Percentiles rank a stretch among this genome's conserved stretches.
phyloP scores from a whole-genome alignment of 768 basidiomycete genomes.

The Leccinum uliginosum region DNA sequence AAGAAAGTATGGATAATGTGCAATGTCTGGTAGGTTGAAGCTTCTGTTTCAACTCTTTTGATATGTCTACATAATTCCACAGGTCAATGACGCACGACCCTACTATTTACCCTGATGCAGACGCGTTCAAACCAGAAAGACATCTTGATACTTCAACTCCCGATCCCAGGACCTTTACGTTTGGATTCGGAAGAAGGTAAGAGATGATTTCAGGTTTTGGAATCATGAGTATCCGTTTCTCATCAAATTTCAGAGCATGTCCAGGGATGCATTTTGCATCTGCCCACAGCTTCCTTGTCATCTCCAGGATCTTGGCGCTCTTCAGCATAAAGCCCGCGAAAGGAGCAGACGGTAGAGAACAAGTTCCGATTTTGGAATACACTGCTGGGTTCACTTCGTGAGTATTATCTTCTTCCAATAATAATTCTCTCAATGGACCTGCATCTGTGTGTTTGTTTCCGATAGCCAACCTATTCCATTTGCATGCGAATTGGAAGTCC shows the following conservation, averaged over 20 bases:
- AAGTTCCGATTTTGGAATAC: slow-evolving; percentile 8
- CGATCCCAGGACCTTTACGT: slow-evolving; percentile 18
- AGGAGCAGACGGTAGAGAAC: slow-evolving; percentile 19
- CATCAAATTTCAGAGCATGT: slow-evolving; percentile 4
- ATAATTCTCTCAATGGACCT: background rate
- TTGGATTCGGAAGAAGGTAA: slow-evolving; percentile 20
- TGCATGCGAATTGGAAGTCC: background rate
- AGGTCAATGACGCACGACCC: slow-evolving; percentile 33
- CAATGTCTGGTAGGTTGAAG: slow-evolving; percentile 8
- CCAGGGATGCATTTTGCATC: slow-evolving; percentile 21
- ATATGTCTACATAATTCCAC: background rate
- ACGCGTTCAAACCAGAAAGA: slow-evolving; percentile 28
- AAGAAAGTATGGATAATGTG: slow-evolving; percentile 12
- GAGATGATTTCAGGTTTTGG: background rate
- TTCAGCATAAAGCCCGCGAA: slow-evolving; percentile 18
- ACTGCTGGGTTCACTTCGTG: slow-evolving; percentile 5
- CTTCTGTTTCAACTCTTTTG: background rate
- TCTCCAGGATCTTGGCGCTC: slow-evolving; percentile 21
- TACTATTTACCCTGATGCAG: slow-evolving; percentile 26
- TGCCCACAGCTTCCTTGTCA: slow-evolving; percentile 16
- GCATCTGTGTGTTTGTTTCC: background rate
- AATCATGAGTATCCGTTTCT: background rate
- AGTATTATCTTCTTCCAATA: background rate
- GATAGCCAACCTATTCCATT: background rate
- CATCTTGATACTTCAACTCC: slow-evolving; percentile 11